Conservation (phyloP, 176 grass and related monocot species). For the Zizania latifolia region DNA sequence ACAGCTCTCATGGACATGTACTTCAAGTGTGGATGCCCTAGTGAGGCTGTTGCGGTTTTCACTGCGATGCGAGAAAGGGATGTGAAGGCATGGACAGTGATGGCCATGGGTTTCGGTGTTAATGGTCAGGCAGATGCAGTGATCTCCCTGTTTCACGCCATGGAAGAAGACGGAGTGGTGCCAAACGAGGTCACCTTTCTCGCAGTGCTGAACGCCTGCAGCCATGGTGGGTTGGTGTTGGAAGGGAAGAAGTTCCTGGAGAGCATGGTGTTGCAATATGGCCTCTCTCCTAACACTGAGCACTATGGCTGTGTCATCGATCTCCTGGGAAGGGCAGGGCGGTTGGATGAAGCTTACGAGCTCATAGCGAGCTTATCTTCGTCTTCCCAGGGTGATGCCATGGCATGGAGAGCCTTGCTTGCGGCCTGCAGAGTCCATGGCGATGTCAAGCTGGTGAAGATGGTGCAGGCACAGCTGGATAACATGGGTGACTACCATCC, state of each 20-base stretch:
- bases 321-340: conserved; percentile 45
- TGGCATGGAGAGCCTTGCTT: conserved; percentile 52
- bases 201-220: conserved; percentile 49
- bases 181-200: conserved; percentile 55
- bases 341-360: conserved; percentile 39
- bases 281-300: conserved; percentile 22
- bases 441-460: conserved; percentile 41
- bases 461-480: conserved; percentile 18
- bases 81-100: conserved; percentile 52
- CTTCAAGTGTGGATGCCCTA: conserved; percentile 44
- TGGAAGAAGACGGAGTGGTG: conserved; percentile 34
- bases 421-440: conserved; percentile 60
- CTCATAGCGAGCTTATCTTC: conserved; percentile 37
- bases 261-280: conserved; percentile 28
- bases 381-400: conserved; percentile 27
- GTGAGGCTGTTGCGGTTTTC: conserved; percentile 33
- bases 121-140: conserved; percentile 40
- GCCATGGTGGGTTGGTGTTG: conserved; percentile 44
- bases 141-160: conserved; percentile 32
- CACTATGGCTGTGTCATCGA: conserved; percentile 42
- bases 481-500: conserved; percentile 40
- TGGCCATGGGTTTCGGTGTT: conserved; percentile 55
- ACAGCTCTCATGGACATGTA: conserved; percentile 62
- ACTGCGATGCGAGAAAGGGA: conserved; percentile 37
- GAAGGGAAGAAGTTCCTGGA: conserved; percentile 52